Conservation (phyloP, 495 filamentous ascomycete genomes). For the Cryomyces minteri region DNA sequence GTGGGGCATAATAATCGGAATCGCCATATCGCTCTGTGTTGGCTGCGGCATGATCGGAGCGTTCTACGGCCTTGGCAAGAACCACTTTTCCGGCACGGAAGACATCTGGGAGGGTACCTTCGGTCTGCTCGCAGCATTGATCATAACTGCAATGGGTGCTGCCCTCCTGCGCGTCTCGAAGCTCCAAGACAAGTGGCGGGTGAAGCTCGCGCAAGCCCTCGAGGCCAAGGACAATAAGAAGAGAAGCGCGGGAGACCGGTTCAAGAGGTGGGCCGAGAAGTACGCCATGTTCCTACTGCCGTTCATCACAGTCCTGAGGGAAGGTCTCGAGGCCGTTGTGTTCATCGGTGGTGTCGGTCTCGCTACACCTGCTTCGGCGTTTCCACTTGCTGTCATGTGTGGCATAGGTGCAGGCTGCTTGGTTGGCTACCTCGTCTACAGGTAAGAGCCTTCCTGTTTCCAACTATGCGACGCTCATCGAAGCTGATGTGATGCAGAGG, state of each 20-base stretch:
- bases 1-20: conserved; percentile 42
- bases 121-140: conserved; percentile 46
- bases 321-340: conserved; percentile 66
- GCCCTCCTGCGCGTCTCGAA: conserved; percentile 68
- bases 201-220: conserved; percentile 52
- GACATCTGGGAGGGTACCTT: conserved; percentile 68
- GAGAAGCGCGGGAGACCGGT: conserved; percentile 13
- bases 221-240: conserved; percentile 30
- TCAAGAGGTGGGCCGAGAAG: conserved; percentile 52
- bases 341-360: conserved; percentile 71
- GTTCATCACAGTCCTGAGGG: conserved; percentile 67
- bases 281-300: conserved; percentile 71
- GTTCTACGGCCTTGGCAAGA: conserved; percentile 53
- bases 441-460: conserved; percentile 30
- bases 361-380: conserved; percentile 48
- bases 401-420: conserved; percentile 43
- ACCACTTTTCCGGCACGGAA: conserved; percentile 47
- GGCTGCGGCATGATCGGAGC: conserved; percentile 59
- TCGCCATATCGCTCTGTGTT: conserved; percentile 47
- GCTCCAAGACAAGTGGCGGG: conserved; percentile 69
- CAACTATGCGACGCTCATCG: background rate
- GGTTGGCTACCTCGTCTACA: conserved; percentile 59
- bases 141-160: conserved; percentile 64
- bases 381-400: conserved; percentile 54
- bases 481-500: conserved; percentile 22